These are phyloP conservation scores for Spergularia bocconei DNA, from an alignment of 148 eudicot genomes.

Conservation along the genomic window DNA sequence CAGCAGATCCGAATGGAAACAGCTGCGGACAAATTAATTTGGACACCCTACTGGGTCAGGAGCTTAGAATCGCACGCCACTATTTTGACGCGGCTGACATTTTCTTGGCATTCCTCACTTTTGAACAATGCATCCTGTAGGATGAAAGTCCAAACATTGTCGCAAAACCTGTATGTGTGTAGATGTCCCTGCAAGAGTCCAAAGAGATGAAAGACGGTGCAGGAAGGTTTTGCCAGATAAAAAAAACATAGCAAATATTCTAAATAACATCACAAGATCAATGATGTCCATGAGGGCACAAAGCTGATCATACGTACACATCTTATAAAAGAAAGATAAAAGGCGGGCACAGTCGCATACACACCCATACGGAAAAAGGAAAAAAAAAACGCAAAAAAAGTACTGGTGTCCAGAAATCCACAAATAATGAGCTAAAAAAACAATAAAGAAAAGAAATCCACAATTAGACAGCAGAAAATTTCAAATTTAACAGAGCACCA, in stretches of 20 bases:
- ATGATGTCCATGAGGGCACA: too few relatives aligned
- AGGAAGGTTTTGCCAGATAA: not conserved
- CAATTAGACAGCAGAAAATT: too few relatives aligned
- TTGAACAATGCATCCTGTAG: slow-evolving; percentile 69
- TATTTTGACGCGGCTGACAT: slow-evolving; percentile 68
- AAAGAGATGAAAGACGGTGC: not conserved
- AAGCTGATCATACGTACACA: too few relatives aligned
- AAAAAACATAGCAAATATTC: not conserved
- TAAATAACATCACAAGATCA: too few relatives aligned
- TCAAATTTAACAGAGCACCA: too few relatives aligned
- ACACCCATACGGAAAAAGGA: too few relatives aligned
- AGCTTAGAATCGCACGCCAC: slow-evolving; percentile 97
- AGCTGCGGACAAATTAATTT: not conserved
- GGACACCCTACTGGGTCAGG: slow-evolving; percentile 48
- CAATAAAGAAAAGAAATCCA: too few relatives aligned
- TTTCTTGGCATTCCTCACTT: slow-evolving; percentile 62
- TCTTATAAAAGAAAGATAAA: too few relatives aligned
- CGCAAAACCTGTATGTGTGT: slow-evolving; percentile 93
- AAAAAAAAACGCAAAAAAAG: too few relatives aligned
- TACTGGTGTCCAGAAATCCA: too few relatives aligned
- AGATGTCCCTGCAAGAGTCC: slow-evolving; percentile 65
- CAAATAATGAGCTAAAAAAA: too few relatives aligned
- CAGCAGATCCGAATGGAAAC: not conserved
- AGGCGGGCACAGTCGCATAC: too few relatives aligned
- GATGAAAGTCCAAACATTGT: slow-evolving; percentile 96